Percentiles rank a stretch among this genome's conserved stretches.
Evolutionary conservation across 257 asterid species (phyloP).

Genomic region (Apocynum venetum): DNA sequence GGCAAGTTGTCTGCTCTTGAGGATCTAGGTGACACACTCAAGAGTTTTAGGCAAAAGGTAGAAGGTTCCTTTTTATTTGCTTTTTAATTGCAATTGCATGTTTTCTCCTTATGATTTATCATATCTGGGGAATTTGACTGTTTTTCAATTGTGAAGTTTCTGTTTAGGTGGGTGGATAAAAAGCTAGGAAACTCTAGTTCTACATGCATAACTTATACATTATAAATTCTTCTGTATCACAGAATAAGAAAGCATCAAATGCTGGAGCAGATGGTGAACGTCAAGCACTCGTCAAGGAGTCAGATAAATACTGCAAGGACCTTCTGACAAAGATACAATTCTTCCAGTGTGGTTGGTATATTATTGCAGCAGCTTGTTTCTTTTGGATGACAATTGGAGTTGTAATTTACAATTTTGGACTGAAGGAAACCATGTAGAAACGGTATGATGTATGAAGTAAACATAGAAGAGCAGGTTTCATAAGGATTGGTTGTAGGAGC

Average conservation of each 20-base stretch:
- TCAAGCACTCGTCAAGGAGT: slow-evolving; percentile 46
- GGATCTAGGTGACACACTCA: slow-evolving; percentile 49
- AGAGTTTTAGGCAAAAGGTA: slow-evolving; percentile 67
- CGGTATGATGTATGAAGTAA: not conserved
- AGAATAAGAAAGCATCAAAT: slow-evolving; percentile 66
- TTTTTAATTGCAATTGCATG: not conserved
- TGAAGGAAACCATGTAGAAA: not conserved
- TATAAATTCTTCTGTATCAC: slow-evolving; percentile 6
- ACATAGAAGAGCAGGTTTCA: not conserved
- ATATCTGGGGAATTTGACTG: not conserved
- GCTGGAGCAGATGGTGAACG: slow-evolving; percentile 43
- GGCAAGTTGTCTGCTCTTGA: slow-evolving; percentile 53
- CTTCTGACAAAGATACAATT: slow-evolving; percentile 46
- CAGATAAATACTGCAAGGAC: slow-evolving; percentile 58
- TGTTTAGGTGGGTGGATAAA: too few species aligned
- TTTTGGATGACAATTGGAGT: slow-evolving; percentile 51
- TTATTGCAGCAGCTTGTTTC: not conserved
- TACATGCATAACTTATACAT: not conserved
- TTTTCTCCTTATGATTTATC: not conserved
- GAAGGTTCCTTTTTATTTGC: not conserved
- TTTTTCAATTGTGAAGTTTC: not conserved
- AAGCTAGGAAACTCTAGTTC: not conserved
- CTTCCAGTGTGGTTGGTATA: slow-evolving; percentile 38
- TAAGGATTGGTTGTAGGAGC: slow-evolving; percentile 29
- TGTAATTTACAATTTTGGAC: not conserved